A percentile compares a stretch with the other conserved stretches of the same genome.
Conservation (phyloP, 768 basidiomycete species). For the Leccinum variicolor region DNA sequence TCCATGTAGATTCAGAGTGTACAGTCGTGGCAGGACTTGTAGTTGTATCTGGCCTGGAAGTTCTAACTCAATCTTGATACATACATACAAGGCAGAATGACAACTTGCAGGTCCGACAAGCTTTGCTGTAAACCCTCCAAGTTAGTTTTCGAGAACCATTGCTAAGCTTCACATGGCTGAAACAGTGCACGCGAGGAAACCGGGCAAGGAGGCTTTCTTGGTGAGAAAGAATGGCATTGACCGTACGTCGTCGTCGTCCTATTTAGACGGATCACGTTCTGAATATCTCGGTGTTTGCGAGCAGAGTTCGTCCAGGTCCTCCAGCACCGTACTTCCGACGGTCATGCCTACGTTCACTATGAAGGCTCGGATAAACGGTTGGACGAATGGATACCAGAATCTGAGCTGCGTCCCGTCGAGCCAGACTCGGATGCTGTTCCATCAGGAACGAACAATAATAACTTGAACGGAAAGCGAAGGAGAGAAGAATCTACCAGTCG, state of each 20-base stretch:
- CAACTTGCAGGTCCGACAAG: slow-evolving; percentile 6
- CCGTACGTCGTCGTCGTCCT: slow-evolving; percentile 31
- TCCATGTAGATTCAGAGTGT: too few relatives aligned
- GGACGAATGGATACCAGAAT: slow-evolving; percentile 68
- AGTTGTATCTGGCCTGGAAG: not conserved
- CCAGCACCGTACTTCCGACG: slow-evolving; percentile 39
- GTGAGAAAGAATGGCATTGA: slow-evolving; percentile 34
- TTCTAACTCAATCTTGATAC: not conserved
- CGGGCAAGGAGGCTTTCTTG: slow-evolving; percentile 13
- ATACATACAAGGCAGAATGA: not conserved
- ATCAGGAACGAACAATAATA: slow-evolving; percentile 29
- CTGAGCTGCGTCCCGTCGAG: slow-evolving; percentile 31
- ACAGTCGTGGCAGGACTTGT: too few relatives aligned
- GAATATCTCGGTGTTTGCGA: slow-evolving; percentile 5
- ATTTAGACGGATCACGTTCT: slow-evolving; percentile 7
- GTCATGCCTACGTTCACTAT: slow-evolving; percentile 70
- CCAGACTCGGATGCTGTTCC: slow-evolving; percentile 19
- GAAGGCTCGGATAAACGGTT: slow-evolving; percentile 64
- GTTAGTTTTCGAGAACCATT: not conserved
- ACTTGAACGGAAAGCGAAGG: slow-evolving; percentile 37
- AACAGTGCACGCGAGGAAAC: slow-evolving; percentile 6
- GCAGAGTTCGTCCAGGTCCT: slow-evolving; percentile 51
- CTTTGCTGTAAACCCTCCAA: not conserved
- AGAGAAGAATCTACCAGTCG: slow-evolving; percentile 16
- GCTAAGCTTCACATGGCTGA: slow-evolving; percentile 19